Percentiles rank a stretch among this genome's conserved stretches.
Conservation (phyloP, 2,329 filamentous ascomycete genomes). For the Pyricularia pennisetigena region DNA sequence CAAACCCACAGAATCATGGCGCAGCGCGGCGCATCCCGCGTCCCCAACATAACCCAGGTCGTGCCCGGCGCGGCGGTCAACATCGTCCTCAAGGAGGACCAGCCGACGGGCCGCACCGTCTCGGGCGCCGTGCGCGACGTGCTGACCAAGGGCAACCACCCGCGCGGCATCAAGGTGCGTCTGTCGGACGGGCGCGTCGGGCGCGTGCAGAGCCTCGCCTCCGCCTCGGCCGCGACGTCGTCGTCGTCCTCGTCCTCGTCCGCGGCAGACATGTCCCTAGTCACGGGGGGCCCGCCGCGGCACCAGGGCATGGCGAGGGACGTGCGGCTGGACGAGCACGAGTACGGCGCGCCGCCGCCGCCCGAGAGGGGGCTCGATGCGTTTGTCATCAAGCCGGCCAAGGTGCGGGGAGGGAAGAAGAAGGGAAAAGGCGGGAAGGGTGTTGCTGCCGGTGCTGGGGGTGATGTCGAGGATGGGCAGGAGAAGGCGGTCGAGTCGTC, state of each 20-base stretch:
- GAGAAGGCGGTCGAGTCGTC: slow-evolving; percentile 2
- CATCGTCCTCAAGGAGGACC: slow-evolving; percentile 68
- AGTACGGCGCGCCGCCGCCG: slow-evolving; percentile 26
- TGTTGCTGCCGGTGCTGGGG: slow-evolving; percentile 6
- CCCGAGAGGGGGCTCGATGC: slow-evolving; percentile 40
- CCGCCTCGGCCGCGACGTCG: slow-evolving; percentile 10
- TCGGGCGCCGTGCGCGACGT: slow-evolving; percentile 56
- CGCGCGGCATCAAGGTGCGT: slow-evolving; percentile 70
- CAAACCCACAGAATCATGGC: not conserved
- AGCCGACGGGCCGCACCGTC: slow-evolving; percentile 63
- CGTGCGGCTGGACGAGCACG: slow-evolving; percentile 15
- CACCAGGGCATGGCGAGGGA: not conserved
- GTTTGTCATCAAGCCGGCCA: slow-evolving; percentile 30
- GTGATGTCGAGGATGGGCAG: not conserved
- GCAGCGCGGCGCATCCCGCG: slow-evolving; percentile 13
- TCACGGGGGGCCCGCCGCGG: slow-evolving; percentile 1
- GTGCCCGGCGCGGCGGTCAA: slow-evolving; percentile 54
- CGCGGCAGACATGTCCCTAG: not conserved
- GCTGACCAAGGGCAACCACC: slow-evolving; percentile 64
- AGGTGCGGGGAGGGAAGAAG: slow-evolving; percentile 15
- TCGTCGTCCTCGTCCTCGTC: slow-evolving; percentile 1
- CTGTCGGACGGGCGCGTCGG: slow-evolving; percentile 63
- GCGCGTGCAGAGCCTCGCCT: slow-evolving; percentile 55
- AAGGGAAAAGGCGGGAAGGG: slow-evolving; percentile 8
- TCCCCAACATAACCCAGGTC: slow-evolving; percentile 42